Base-by-base conservation (phyloP, 1,284 basidiomycete species). In the Coniferiporia sulphurascens region DNA sequence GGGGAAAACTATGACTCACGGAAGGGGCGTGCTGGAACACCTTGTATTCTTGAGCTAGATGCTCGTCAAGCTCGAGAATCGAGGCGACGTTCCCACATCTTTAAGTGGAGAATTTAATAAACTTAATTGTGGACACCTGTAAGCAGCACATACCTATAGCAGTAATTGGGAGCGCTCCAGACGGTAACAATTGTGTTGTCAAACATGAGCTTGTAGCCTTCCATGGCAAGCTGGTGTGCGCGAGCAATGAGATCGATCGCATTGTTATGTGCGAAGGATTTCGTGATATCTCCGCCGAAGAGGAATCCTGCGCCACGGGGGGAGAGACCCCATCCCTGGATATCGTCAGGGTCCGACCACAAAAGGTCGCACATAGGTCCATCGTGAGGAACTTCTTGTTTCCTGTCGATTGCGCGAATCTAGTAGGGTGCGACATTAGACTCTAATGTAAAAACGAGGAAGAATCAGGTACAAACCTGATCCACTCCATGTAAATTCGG, bases 381-480 rank as follows among this genome's bases (percentile, higher is more conserved):
- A 71, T 99, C 96, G 72, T 99, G 97, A n/a, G 96, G 96, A 10
- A 99, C 97, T 72, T 99, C 96, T 74, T 98, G 95, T 73, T 97
- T 95, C 36, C 96, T 78, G 77, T 98, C 96, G 66, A 99, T 96
- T 45, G 87, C 83, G 49, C 96, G 89, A 69, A 99, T 98, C 93
- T 98, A 44, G 32, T 17, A 22, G 65, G 58, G 45, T 53, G 60
- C 64, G 53, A 64, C 54, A 64, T 64, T 59, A 27, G n/a, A 44
- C 10, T 49, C n/a, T 7, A 19, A 10, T 13, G 27, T n/a, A 10
- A 51, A 51, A 36, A 21, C 2, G n/a, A 19, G 7, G 41, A 59
- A 10, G 43, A 52, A 49, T 13, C 34, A 36, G 35, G 43, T 17
- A 72, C 83, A 65, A 67, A 93, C 93, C 81, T 95, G 91, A 77